Evolutionary conservation across 352 stramenopile species (phyloP).

Genomic region (Pythium phragmitis): DNA sequence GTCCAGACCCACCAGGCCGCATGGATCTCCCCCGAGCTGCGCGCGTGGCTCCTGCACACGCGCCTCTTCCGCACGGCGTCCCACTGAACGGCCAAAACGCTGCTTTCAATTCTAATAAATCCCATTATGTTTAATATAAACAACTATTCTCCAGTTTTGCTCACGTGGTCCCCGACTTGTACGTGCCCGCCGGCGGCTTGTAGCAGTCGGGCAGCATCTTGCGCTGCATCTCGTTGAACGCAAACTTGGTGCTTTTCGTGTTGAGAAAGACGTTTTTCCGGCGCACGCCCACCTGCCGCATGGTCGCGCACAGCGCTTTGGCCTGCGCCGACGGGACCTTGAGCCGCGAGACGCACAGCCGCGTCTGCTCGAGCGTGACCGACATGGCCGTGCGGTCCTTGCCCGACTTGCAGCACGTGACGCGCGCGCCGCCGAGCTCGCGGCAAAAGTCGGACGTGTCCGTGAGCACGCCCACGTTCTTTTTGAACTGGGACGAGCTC

Average conservation of each 20-base stretch:
- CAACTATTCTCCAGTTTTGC: too few relatives aligned
- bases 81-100: not conserved
- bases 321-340: conserved; percentile 52
- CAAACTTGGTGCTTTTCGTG: conserved; percentile 82
- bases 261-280: conserved; percentile 85
- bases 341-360: conserved; percentile 57
- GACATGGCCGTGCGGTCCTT: conserved; percentile 98
- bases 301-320: conserved; percentile 54
- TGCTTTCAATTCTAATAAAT: not conserved
- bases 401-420: conserved; percentile 97
- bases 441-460: conserved; percentile 83
- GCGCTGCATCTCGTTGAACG: conserved; percentile 87
- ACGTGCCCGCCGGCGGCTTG: conserved; percentile 77
- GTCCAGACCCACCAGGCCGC: conserved; percentile 41
- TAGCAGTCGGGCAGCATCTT: conserved; percentile 85
- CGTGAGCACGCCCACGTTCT: conserved; percentile 78
- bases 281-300: conserved; percentile 73
- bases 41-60: conserved; percentile 43
- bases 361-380: conserved; percentile 92
- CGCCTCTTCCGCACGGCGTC: conserved; percentile 45
- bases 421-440: conserved; percentile 85
- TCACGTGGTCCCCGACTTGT: conserved; percentile 81
- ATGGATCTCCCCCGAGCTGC: conserved; percentile 63
- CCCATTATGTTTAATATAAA: not conserved
- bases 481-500: conserved; percentile 72